Percentiles rank a stretch among this genome's conserved stretches.
These are phyloP conservation scores for Clitopilus passeckerianus DNA, from an alignment of 768 basidiomycete species.

Conservation along the genomic window DNA sequence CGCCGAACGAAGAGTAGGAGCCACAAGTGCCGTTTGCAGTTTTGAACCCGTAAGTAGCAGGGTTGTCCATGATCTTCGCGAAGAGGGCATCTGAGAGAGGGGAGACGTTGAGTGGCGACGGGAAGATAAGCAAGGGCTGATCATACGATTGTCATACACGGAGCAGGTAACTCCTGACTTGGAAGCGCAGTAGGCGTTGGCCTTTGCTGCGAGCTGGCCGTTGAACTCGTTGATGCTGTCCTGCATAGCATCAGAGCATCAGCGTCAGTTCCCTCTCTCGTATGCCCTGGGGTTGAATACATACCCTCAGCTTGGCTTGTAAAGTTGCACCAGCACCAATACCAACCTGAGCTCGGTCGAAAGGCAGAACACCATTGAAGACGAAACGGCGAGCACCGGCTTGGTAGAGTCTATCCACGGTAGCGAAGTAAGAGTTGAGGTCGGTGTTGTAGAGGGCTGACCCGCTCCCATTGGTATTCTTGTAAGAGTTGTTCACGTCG, in stretches of 20 bases:
- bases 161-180: slow-evolving; percentile 12
- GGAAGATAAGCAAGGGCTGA: not conserved
- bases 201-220: slow-evolving; percentile 11
- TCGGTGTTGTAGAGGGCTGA: slow-evolving; percentile 12
- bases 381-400: slow-evolving; percentile 17
- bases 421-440: slow-evolving; percentile 14
- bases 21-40: slow-evolving; percentile 11
- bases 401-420: slow-evolving; percentile 13
- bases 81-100: slow-evolving; percentile 10
- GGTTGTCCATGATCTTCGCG: slow-evolving; percentile 14
- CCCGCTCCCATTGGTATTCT: slow-evolving; percentile 12
- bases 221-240: slow-evolving; percentile 16
- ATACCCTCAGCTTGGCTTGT: slow-evolving; percentile 14
- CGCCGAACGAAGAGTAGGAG: slow-evolving; percentile 11
- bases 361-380: slow-evolving; percentile 17
- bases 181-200: slow-evolving; percentile 10
- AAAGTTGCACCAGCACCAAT: slow-evolving; percentile 10
- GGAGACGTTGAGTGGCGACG: not conserved
- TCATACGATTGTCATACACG: slow-evolving; percentile 15
- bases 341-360: slow-evolving; percentile 15
- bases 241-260: not conserved
- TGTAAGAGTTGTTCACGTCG: slow-evolving; percentile 15
- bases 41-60: slow-evolving; percentile 12
- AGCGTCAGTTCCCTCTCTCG: not conserved
- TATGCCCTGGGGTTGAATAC: not conserved